A percentile compares a stretch with the other conserved stretches of the same genome.
phyloP scores from a whole-genome alignment of 257 asterid genomes.

The Jaltomata sinuosa region DNA sequence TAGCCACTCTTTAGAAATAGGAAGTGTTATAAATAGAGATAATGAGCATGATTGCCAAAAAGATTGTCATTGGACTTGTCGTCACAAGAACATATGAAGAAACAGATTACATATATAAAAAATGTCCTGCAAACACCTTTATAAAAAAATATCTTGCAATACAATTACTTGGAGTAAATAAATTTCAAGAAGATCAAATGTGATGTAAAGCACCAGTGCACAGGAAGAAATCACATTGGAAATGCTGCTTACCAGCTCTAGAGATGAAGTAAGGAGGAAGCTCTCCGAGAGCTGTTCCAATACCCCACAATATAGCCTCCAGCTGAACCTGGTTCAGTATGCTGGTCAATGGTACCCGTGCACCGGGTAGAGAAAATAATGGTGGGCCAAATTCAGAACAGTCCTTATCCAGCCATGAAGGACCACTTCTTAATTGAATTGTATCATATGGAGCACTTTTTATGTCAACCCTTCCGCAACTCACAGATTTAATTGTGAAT shows the following conservation, averaged over 20 bases:
- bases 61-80: not conserved
- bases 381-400: slow-evolving; percentile 19
- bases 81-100: not conserved
- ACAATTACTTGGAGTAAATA: not conserved
- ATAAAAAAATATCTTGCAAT: not conserved
- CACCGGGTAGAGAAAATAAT: slow-evolving; percentile 8
- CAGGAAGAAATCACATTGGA: not conserved
- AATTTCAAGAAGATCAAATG: not conserved
- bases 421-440: slow-evolving; percentile 25
- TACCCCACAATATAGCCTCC: slow-evolving; percentile 27
- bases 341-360: slow-evolving; percentile 22
- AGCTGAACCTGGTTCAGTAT: slow-evolving; percentile 25
- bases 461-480: slow-evolving; percentile 28
- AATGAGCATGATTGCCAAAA: not conserved
- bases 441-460: slow-evolving; percentile 27
- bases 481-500: slow-evolving; percentile 21
- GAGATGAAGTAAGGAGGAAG: slow-evolving; percentile 33
- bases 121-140: not conserved
- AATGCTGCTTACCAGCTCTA: slow-evolving; percentile 17
- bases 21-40: not conserved
- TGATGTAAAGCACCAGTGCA: not conserved
- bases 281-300: slow-evolving; percentile 33
- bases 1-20: not conserved
- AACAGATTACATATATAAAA: not conserved
- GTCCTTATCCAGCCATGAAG: slow-evolving; percentile 28